Evolutionary conservation across 345 rosid species (phyloP).

Genomic region (Trapa bicornis): DNA sequence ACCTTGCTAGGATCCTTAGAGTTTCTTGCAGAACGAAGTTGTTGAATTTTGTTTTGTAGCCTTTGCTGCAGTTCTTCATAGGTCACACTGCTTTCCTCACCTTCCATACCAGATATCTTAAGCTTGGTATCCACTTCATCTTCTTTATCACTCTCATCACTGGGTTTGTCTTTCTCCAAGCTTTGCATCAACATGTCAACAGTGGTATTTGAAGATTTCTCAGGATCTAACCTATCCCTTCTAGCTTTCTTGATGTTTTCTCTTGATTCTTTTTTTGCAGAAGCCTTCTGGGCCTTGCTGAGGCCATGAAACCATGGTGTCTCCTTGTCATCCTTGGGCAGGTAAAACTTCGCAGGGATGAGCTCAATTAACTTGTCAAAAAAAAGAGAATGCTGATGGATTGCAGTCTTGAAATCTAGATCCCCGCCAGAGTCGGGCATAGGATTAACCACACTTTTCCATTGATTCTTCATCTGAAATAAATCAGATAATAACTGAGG

Average conservation of each 20-base stretch:
- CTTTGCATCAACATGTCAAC: slow-evolving; percentile 52
- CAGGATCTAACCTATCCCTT: slow-evolving; percentile 67
- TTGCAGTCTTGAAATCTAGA: slow-evolving; percentile 31
- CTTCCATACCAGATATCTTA: slow-evolving; percentile 22
- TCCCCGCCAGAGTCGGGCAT: neutral
- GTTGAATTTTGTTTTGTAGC: slow-evolving; percentile 53
- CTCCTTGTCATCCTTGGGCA: slow-evolving; percentile 56
- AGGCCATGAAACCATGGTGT: slow-evolving; percentile 75
- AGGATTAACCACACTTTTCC: slow-evolving; percentile 7
- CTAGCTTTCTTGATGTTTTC: slow-evolving; percentile 72
- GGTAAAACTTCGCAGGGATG: slow-evolving; percentile 80
- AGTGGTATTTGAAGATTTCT: slow-evolving; percentile 41
- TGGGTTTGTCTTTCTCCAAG: slow-evolving; percentile 48
- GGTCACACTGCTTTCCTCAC: slow-evolving; percentile 31
- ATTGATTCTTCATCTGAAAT: slow-evolving; percentile 38
- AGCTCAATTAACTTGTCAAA: slow-evolving; percentile 69
- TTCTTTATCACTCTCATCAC: slow-evolving; percentile 31
- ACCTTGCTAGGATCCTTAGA: slow-evolving; percentile 16
- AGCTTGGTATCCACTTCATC: slow-evolving; percentile 24
- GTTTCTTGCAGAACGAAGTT: slow-evolving; percentile 48
- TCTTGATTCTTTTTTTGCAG: slow-evolving; percentile 49
- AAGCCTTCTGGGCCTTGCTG: slow-evolving; percentile 51
- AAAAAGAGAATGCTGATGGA: slow-evolving; percentile 41
- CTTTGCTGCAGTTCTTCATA: slow-evolving; percentile 73
- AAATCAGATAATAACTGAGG: neutral